Evolutionary conservation across 768 basidiomycete genomes (phyloP), one percentile per base, ranked within the genome.

Genomic region (Trametes cubensis): DNA sequence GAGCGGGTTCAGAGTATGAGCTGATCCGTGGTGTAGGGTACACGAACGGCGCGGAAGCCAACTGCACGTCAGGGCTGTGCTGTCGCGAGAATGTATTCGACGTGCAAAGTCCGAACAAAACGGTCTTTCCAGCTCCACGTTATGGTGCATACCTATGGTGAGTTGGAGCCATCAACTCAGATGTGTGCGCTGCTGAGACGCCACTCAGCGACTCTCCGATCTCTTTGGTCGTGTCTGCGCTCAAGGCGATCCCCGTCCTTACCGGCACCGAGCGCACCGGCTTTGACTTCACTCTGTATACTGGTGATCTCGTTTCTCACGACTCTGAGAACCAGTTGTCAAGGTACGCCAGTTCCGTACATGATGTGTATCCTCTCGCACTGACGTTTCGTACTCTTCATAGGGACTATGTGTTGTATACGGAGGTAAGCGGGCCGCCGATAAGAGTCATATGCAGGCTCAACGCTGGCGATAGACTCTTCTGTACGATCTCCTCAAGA

Each of bases 281-380:
- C 2, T 89, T 92, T 69, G 79, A 80, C 25, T 90, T 84, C 70
- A 81, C 83, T 0, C 49, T 92, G 18, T 91, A 81, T 68, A 92
- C 90, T 0, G 90, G 90, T 23, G 90, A 92, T 70, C 71, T 92
- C 44, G 82, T 90, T 41, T 83, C 86, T 6, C 90, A 92, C 70
- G 90, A 92, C 71, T 74, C 82, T 14, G 81, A 84, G 42, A 84
- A 83, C 57, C 83, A 91, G 67, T 73, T 85, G 40, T 86, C 84
- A 8, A 80, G 85, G 85, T 83, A 60, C 62, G 79, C 63, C n/a
- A 39, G 23, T 23, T 26, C 15, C 20, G 2, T 30, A n/a, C 4
- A 1, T 30, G 26, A 5, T 17, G 40, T 44, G 51, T 55, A 23
- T 6, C 23, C 45, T 30, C 6, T 55, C 3, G 15, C 7, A 14